Evolutionary conservation across 2,329 filamentous ascomycete species (phyloP), one percentile per base, ranked within the genome.

Genomic region (Hyphodiscus sp.): DNA sequence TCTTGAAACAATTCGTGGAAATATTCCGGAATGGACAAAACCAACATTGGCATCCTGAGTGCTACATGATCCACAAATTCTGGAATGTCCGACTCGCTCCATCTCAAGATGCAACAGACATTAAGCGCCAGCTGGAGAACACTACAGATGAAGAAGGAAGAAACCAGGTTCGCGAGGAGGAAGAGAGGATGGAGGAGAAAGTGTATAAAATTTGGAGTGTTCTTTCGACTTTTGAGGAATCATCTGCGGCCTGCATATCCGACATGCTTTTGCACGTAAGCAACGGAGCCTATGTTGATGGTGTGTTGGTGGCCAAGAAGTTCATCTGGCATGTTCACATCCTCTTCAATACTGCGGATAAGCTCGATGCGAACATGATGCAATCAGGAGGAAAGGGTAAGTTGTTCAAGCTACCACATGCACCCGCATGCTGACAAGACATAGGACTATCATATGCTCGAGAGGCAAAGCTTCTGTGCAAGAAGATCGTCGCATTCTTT

Each of bases 1-100:
- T 99, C 59, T 77, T 99, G 44, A 99, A 99, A 74, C 94, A 99
- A 70, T 99, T 99, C 69, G 94, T 99, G 57, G 94, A 99, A 71
- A 97, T 99, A 57, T 99, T 91, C 72, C 86, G 94, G 63, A 97
- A 97, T 70, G 92, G 92, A 1, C 89, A 96, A 69, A 96, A 97
- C 68, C 94, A 99, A 67, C 94, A 99, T 69, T 99, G 94, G 94
- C 94, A 99, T 68, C 94, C 94, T 1, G 94, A 99, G 72, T 99
- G 94, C 71, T 99, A 99, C 72, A 99, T 99, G 94, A 99, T 99
- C 58, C 94, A 99, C 74, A 99, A 99, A 67, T 99, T 97, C 72
- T 99, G 94, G 94, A 99, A 97, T 68, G 94, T 99, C 55, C 85
- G 94, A 49, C 76, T 99, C 41, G 68, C 68, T 26, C 66, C 64